Evolutionary conservation across 352 stramenopile species (phyloP), one percentile per base, ranked within the genome.

Genomic region (Pythium insidiosum): DNA sequence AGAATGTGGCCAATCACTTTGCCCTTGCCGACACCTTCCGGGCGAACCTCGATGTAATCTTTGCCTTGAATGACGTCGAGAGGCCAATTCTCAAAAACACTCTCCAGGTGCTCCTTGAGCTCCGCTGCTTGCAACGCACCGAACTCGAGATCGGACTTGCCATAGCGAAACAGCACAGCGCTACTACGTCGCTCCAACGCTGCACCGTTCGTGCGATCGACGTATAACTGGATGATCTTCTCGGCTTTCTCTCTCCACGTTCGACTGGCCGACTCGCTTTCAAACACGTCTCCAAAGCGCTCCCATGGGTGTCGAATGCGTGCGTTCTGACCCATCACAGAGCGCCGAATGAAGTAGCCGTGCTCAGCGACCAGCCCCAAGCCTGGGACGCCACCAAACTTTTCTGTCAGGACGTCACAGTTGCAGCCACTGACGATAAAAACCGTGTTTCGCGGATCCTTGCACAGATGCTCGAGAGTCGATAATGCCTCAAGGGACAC

Each of bases 91-190:
- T 87, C 57, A 58, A 99, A 84, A 5, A 97, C 81, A 24, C 86
- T 88, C 23, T 88, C 84, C n/a, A 99, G 52, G 51, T 99, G 95
- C 44, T 99, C 87, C 61, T 98, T 95, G 11, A 99, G 66, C 64
- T 98, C 95, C 24, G 94, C 90, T 5, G 94, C 95, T 57, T 99
- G 97, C 36, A 99, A 63, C 30, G 82, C 79, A 16, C 96, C 97
- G 69, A 99, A 99, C 59, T 99, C 96, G 37, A 96, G 95, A 64
- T 99, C 96, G 5, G 96, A 96, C 60, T 99, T 97, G 47, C 91
- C 88, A 50, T 98, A 99, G 35, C 98, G 95, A 69, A 98, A 99
- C 1, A 99, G 66, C 22, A 99, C 78, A 7, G 97, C 97, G 53
- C 95, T 98, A 52, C 95, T 94, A 12, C 97, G 98, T 35, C 96